phyloP scores from a whole-genome alignment of 2,329 filamentous ascomycete species.

The Tothia fuscella region DNA sequence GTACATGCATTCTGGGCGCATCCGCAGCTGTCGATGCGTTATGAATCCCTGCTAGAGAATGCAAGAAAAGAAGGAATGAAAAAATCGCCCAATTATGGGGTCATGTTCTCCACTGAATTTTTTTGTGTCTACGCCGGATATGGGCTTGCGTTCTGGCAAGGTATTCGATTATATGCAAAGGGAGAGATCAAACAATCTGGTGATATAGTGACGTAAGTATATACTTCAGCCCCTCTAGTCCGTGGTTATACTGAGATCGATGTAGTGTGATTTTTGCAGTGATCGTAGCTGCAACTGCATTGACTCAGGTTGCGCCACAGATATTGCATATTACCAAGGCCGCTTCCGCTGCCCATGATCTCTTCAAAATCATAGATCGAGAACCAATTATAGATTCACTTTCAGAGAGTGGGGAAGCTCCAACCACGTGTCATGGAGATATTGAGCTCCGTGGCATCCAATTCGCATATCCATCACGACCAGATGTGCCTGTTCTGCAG shows the following conservation, averaged over 20 bases:
- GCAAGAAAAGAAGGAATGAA: constrained; percentile 31
- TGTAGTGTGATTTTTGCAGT: constrained; percentile 15
- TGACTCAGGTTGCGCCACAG: constrained; percentile 9
- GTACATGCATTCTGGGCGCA: constrained; percentile 54
- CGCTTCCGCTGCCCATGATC: constrained; percentile 4
- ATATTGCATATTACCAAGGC: constrained; percentile 7
- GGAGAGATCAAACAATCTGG: constrained; percentile 7
- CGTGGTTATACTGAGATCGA: not conserved
- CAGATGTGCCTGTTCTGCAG: constrained; percentile 27
- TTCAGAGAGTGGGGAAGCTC: constrained; percentile 17
- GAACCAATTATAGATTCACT: constrained; percentile 5
- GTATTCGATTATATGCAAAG: constrained; percentile 26
- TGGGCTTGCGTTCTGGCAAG: constrained; percentile 56
- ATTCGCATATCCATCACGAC: constrained; percentile 31
- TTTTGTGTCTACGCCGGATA: constrained; percentile 58
- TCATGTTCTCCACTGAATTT: constrained; percentile 51
- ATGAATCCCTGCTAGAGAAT: constrained; percentile 30
- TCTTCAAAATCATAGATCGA: constrained; percentile 16
- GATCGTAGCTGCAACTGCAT: constrained; percentile 7
- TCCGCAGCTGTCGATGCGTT: constrained; percentile 41
- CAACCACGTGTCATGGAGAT: constrained; percentile 14
- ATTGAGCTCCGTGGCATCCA: constrained; percentile 28
- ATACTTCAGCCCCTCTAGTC: not conserved
- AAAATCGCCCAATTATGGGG: constrained; percentile 44
- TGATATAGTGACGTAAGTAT: constrained; percentile 9